Base-by-base conservation (phyloP, 1,284 basidiomycete genomes). In the Sporisorium reilianum region DNA sequence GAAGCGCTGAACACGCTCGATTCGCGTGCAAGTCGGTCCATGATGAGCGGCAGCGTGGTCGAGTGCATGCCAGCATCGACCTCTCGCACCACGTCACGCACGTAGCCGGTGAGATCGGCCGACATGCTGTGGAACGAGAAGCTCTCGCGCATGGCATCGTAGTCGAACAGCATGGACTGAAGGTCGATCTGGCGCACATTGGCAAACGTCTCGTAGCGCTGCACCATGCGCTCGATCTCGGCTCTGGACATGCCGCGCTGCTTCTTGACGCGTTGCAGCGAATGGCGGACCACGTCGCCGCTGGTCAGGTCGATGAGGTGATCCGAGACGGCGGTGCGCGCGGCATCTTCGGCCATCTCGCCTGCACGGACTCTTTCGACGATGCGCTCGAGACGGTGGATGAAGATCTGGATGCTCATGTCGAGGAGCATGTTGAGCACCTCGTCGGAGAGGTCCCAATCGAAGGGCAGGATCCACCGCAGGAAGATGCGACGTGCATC, bases 351-450 rank as follows among this genome's bases (percentile, higher is more conserved):
- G 34, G 49, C 45, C 55, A 75, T 62, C 45, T 68, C 55, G 16
- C 67, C 71, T 5, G 55, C 46, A 10, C 48, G 51, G 5, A 62
- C 57, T 0, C 49, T 40, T 18, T 57, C 53, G 28, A 73, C 55
- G 20, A 70, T 59, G 5, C 64, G 56, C 20, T 72, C 65, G 51
- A 78, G 60, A 9, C 74, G 66, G 25, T 73, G 45, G 28, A 74
- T 71, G 59, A 67, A 75, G 57, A 80, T 74, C 48, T 80, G 74
- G n/a, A 78, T 79, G 64, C 73, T 79, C 55, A 80, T 68, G 49
- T 78, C 77, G 60, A 78, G 69, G 3, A 79, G 64, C 57, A 74
- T 60, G 55, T 55, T 63, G 45, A 80, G 63, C 25, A 77, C 60
- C 32, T 64, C 71, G 51, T 80, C 78, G 9, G 49, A 65, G 34